phyloP scores from a whole-genome alignment of 768 basidiomycete species.

The Roridomyces roridus region DNA sequence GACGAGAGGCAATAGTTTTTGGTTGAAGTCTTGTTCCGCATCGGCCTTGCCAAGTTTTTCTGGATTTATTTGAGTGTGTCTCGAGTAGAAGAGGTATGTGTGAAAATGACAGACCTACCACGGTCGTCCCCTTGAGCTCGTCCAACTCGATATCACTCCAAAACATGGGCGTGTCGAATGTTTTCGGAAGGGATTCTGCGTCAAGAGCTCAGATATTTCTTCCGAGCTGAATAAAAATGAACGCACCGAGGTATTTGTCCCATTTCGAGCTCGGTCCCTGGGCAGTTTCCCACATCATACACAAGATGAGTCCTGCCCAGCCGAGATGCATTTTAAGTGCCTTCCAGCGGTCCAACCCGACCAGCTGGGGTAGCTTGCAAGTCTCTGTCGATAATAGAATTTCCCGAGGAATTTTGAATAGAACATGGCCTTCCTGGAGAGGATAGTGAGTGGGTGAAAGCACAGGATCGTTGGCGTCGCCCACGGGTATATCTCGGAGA shows the following conservation, averaged over 20 bases:
- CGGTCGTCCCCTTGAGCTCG: conserved; percentile 83
- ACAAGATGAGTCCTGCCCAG: conserved; percentile 90
- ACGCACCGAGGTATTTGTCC: conserved; percentile 74
- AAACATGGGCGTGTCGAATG: conserved; percentile 94
- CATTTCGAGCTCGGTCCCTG: conserved; percentile 68
- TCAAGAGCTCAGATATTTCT: background rate
- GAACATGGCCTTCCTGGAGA: conserved; percentile 69
- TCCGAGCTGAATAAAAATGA: background rate
- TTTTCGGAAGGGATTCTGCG: conserved; percentile 67
- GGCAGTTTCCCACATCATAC: conserved; percentile 94
- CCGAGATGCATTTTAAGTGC: conserved; percentile 63
- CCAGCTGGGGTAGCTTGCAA: conserved; percentile 62
- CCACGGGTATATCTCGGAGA: conserved; percentile 72
- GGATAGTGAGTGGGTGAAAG: background rate
- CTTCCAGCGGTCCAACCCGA: conserved; percentile 74
- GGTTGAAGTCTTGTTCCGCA: conserved; percentile 74
- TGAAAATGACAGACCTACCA: conserved; percentile 76
- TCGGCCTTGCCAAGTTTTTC: conserved; percentile 89
- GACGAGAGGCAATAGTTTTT: conserved; percentile 74
- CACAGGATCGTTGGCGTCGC: conserved; percentile 12
- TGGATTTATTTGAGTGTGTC: conserved; percentile 32
- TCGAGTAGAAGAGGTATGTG: conserved; percentile 1
- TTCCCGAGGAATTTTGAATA: conserved; percentile 84
- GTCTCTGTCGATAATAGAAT: conserved; percentile 83
- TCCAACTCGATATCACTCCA: conserved; percentile 79